These are phyloP conservation scores for Lasiosphaeria ovina DNA, from an alignment of 495 filamentous ascomycete species.

Conservation along the genomic window DNA sequence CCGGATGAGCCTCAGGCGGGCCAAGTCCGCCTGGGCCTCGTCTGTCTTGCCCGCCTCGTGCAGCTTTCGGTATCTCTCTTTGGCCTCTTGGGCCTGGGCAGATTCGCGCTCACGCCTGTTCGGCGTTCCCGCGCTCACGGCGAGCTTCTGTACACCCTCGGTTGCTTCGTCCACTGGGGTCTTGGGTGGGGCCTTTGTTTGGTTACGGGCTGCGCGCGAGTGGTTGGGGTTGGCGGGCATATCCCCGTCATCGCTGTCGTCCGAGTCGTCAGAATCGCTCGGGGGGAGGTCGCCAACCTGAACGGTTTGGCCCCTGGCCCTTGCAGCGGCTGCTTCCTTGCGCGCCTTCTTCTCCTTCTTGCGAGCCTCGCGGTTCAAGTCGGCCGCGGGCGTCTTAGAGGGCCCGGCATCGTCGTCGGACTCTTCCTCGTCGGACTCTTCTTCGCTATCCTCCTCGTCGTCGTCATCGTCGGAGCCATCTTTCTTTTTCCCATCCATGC, in stretches of 20 bases:
- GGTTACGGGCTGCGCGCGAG: slow-evolving; percentile 63
- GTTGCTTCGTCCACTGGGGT: slow-evolving; percentile 47
- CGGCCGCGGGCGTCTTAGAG: slow-evolving; percentile 40
- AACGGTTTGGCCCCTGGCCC: slow-evolving; percentile 57
- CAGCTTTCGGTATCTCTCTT: slow-evolving; percentile 88
- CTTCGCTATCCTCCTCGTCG: slow-evolving; percentile 42
- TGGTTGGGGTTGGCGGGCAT: slow-evolving; percentile 91
- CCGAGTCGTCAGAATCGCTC: slow-evolving; percentile 57
- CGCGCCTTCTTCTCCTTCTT: slow-evolving; percentile 84
- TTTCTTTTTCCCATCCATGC: slow-evolving; percentile 39
- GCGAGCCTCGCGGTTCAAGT: slow-evolving; percentile 80
- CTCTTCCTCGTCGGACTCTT: slow-evolving; percentile 48
- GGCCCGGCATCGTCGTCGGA: slow-evolving; percentile 32
- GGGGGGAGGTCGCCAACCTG: slow-evolving; percentile 83
- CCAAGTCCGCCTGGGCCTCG: slow-evolving; percentile 90
- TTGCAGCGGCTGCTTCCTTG: slow-evolving; percentile 84
- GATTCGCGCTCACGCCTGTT: slow-evolving; percentile 87
- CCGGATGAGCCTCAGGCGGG: slow-evolving; percentile 71
- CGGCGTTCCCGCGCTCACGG: slow-evolving; percentile 33
- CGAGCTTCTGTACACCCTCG: slow-evolving; percentile 47
- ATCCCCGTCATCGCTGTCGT: slow-evolving; percentile 56
- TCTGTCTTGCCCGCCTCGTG: slow-evolving; percentile 97
- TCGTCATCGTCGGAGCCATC: slow-evolving; percentile 7
- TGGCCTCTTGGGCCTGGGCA: slow-evolving; percentile 79
- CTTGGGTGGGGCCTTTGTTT: slow-evolving; percentile 41